phyloP scores from a whole-genome alignment of 352 stramenopile species.

The Phytophthora ramorum region DNA sequence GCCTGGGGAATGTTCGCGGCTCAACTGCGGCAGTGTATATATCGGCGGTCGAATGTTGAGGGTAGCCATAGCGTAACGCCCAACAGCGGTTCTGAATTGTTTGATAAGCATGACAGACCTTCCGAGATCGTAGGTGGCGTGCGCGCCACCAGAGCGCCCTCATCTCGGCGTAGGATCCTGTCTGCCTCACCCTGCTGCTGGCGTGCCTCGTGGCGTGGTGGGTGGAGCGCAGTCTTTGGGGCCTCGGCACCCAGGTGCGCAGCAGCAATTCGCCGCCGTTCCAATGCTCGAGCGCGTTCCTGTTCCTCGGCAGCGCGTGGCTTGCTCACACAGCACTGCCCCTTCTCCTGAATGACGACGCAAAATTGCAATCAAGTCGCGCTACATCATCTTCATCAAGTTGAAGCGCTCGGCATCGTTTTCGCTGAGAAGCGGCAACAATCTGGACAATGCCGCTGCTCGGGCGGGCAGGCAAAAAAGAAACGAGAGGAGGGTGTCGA shows the following conservation, averaged over 20 bases:
- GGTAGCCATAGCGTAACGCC: conserved; percentile 19
- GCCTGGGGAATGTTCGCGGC: conserved; percentile 31
- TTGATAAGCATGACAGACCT: conserved; percentile 33
- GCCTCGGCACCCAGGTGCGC: not conserved
- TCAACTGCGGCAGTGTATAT: conserved; percentile 29
- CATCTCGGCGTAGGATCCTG: conserved; percentile 12
- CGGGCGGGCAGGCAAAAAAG: conserved; percentile 20
- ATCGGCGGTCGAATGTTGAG: conserved; percentile 5
- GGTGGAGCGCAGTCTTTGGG: conserved; percentile 33
- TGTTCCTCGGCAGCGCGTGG: not conserved
- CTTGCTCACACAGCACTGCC: not conserved
- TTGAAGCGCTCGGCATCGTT: not conserved
- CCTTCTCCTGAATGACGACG: conserved; percentile 17
- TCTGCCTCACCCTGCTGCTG: conserved; percentile 24
- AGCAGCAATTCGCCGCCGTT: conserved; percentile 19
- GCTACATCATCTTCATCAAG: conserved; percentile 17
- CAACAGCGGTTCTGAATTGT: conserved; percentile 25
- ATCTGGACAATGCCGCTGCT: conserved; percentile 11
- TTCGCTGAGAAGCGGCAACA: not conserved
- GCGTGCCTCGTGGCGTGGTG: conserved; percentile 35
- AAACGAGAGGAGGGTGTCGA: not conserved
- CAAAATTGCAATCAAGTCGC: conserved; percentile 12
- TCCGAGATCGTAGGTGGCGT: conserved; percentile 32
- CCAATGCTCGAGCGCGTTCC: conserved; percentile 7
- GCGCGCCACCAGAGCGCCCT: conserved; percentile 13